Percentiles rank a stretch among this genome's conserved stretches.
These are phyloP conservation scores for Spinacia oleracea DNA, from an alignment of 179 eudicot genomes.

Conservation along the genomic window DNA sequence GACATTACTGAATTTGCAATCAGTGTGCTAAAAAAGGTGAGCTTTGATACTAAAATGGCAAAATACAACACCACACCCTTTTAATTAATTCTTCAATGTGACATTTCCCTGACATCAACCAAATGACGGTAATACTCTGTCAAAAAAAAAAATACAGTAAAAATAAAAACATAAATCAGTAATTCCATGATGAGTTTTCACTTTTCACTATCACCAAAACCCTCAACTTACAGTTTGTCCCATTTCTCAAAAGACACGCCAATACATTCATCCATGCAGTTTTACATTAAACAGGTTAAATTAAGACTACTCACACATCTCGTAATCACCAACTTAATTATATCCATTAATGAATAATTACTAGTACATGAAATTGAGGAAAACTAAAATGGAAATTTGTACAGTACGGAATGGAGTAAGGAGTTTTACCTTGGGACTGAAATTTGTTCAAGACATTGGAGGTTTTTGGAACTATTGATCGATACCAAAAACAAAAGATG, in stretches of 20 bases:
- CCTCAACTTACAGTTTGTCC: not conserved
- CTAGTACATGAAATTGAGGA: not conserved
- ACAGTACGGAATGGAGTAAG: no score
- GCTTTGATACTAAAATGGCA: slow-evolving; percentile 2
- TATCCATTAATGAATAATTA: no score
- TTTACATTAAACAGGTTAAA: not conserved
- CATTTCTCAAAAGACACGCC: not conserved
- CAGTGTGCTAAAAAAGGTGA: not conserved
- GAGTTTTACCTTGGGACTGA: not conserved
- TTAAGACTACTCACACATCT: no score
- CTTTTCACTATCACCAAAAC: not conserved
- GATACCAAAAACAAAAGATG: not conserved
- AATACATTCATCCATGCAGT: no score
- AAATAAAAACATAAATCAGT: not conserved
- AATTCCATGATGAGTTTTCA: not conserved
- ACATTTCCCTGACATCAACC: not conserved
- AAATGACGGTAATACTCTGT: not conserved
- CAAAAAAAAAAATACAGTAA: not conserved
- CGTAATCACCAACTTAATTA: not conserved
- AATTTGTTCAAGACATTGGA: not conserved
- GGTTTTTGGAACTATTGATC: not conserved
- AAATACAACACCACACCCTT: not conserved
- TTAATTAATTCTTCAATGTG: not conserved
- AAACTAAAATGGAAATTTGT: not conserved
- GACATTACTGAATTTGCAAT: no score